phyloP scores from a whole-genome alignment of 2,329 filamentous ascomycete species.

The Volutella citrinella region DNA sequence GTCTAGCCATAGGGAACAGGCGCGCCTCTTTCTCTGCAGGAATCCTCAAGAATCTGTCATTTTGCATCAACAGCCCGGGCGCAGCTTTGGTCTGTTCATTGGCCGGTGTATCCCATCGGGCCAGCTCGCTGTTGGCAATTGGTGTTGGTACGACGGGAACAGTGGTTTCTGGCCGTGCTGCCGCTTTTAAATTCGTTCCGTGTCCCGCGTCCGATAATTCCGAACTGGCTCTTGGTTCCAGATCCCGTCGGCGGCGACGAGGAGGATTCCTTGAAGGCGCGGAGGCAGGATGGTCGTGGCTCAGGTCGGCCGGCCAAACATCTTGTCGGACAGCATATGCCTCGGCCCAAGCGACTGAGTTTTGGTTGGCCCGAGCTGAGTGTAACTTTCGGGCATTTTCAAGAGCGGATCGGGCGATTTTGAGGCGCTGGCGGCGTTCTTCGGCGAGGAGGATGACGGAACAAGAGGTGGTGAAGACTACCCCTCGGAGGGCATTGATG shows the following conservation, averaged over 20 bases:
- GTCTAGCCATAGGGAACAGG: too few relatives aligned
- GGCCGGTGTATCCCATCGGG: too few relatives aligned
- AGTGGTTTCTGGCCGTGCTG: too few relatives aligned
- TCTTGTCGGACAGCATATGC: conserved; percentile 23
- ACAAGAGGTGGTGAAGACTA: conserved; percentile 56
- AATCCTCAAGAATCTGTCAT: too few relatives aligned
- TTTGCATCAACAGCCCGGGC: too few relatives aligned
- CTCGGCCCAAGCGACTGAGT: conserved; percentile 26
- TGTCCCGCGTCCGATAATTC: too few relatives aligned
- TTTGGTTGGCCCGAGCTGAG: conserved; percentile 31
- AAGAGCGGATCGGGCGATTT: conserved; percentile 46
- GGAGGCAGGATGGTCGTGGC: conserved; percentile 22
- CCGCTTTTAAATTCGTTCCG: too few relatives aligned
- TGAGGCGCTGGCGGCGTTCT: conserved; percentile 54
- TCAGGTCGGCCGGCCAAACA: conserved; percentile 19
- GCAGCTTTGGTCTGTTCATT: too few relatives aligned
- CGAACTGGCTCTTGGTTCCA: too few relatives aligned
- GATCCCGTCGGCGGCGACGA: conserved; percentile 29
- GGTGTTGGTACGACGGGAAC: too few relatives aligned
- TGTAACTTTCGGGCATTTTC: conserved; percentile 53
- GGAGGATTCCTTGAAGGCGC: conserved; percentile 20
- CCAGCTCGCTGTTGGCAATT: too few relatives aligned
- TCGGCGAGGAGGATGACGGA: conserved; percentile 54
- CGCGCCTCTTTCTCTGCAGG: too few relatives aligned
- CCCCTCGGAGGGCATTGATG: conserved; percentile 52